These are phyloP conservation scores for Pogostemon cablin DNA, from an alignment of 257 asterid species.

Conservation along the genomic window DNA sequence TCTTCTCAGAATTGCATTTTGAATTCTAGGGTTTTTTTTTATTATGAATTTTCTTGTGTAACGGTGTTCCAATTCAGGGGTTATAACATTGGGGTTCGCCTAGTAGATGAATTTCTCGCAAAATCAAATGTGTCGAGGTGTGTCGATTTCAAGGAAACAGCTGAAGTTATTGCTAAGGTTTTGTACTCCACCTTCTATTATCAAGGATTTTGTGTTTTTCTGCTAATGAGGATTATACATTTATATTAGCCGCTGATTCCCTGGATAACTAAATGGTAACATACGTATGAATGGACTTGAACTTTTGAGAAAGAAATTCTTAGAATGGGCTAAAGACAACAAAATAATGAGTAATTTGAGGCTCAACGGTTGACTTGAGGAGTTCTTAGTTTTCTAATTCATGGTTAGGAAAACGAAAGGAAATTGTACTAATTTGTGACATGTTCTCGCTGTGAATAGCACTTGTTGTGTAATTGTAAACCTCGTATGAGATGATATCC, in stretches of 20 bases:
- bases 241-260: neutral
- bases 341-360: neutral
- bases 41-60: slow-evolving; percentile 6
- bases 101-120: slow-evolving; percentile 90
- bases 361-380: neutral
- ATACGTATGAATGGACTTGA: too few species aligned
- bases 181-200: slow-evolving; percentile 25
- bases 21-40: slow-evolving; percentile 6
- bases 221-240: neutral
- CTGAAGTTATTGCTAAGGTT: slow-evolving; percentile 97
- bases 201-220: slow-evolving; percentile 14
- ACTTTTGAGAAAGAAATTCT: neutral
- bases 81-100: slow-evolving; percentile 81
- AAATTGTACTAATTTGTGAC: too few species aligned
- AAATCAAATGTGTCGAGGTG: slow-evolving; percentile 88
- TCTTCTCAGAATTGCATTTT: neutral
- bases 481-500: slow-evolving; percentile 3
- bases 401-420: too few species aligned
- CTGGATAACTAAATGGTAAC: too few species aligned
- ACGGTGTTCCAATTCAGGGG: slow-evolving; percentile 61
- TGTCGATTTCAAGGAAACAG: slow-evolving; percentile 94
- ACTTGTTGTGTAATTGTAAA: neutral
- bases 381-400: too few species aligned
- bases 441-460: too few species aligned
- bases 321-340: too few species aligned